phyloP scores from a whole-genome alignment of 805 yeast genomes.

The Danielia oregonensis region DNA sequence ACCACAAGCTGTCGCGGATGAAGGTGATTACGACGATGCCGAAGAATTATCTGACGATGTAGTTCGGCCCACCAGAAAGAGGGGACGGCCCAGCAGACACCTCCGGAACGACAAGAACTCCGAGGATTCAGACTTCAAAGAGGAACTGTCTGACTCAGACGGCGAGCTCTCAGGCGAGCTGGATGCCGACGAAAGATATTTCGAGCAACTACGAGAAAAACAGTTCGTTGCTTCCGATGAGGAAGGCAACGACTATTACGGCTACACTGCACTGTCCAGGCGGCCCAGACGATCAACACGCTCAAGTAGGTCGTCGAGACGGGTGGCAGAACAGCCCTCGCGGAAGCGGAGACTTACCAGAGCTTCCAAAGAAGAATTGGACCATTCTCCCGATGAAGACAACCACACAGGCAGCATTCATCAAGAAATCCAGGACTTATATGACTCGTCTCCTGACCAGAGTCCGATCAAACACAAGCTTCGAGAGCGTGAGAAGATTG shows the following conservation, averaged over 20 bases:
- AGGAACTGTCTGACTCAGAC: slow-evolving; percentile 6
- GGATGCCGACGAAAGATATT: slow-evolving; percentile 18
- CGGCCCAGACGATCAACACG: slow-evolving; percentile 18
- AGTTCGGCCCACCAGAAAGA: too few relatives aligned
- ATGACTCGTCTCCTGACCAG: slow-evolving; percentile 55
- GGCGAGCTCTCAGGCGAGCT: slow-evolving; percentile 12
- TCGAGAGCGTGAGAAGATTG: slow-evolving; percentile 56
- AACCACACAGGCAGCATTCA: too few relatives aligned
- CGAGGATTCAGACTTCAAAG: slow-evolving; percentile 20
- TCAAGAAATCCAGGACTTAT: slow-evolving; percentile 64
- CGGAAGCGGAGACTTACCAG: slow-evolving; percentile 16
- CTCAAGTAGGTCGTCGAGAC: too few relatives aligned
- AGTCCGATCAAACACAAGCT: slow-evolving; percentile 42
- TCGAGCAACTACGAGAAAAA: slow-evolving; percentile 29
- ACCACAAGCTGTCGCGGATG: too few relatives aligned
- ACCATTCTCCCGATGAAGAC: slow-evolving; percentile 29
- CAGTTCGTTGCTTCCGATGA: slow-evolving; percentile 37
- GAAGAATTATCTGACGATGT: slow-evolving; percentile 12
- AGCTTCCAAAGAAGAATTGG: slow-evolving; percentile 13
- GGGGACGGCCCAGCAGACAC: slow-evolving; percentile 1
- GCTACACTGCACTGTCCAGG: slow-evolving; percentile 17
- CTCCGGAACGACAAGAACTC: slow-evolving; percentile 3
- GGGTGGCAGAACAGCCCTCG: slow-evolving; percentile 20
- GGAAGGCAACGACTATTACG: slow-evolving; percentile 25
- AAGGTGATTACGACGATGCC: slow-evolving; percentile 5